phyloP scores from a whole-genome alignment of 73 alveolate species.

The Halteria grandinella region DNA sequence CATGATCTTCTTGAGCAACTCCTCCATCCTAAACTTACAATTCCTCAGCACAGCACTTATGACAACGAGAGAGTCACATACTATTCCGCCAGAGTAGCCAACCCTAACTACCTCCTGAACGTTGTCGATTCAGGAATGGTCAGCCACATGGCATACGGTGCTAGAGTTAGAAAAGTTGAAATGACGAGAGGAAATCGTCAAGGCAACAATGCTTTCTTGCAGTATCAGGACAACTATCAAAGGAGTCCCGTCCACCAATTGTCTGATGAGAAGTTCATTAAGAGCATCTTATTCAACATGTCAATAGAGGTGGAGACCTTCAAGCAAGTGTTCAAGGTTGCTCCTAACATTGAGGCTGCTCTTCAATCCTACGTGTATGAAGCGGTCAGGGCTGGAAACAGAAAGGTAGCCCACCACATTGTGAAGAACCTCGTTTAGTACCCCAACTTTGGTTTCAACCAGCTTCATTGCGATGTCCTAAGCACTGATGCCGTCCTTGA shows the following conservation, averaged over 20 bases:
- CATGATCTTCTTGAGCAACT: conserved; percentile 77
- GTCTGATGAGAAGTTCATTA: conserved; percentile 48
- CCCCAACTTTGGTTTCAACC: conserved; percentile 91
- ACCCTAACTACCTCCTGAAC: conserved; percentile 72
- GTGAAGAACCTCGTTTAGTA: conserved; percentile 72
- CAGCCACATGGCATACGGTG: conserved; percentile 87
- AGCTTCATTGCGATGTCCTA: conserved; percentile 90
- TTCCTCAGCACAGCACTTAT: conserved; percentile 54
- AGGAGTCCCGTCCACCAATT: conserved; percentile 19
- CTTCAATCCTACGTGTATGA: conserved; percentile 66
- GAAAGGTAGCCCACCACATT: conserved; percentile 79
- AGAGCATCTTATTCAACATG: conserved; percentile 58
- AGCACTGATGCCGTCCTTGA: conserved; percentile 65
- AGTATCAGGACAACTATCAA: conserved; percentile 64
- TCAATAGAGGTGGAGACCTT: conserved; percentile 69
- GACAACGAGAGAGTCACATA: conserved; percentile 56
- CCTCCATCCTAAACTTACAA: conserved; percentile 59
- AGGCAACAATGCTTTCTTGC: conserved; percentile 98
- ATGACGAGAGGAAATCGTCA: conserved; percentile 94
- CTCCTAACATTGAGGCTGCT: conserved; percentile 58
- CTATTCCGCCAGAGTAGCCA: conserved; percentile 47
- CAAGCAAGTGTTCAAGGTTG: conserved; percentile 74
- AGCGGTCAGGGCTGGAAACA: conserved; percentile 90
- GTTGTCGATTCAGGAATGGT: conserved; percentile 88
- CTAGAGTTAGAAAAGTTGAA: conserved; percentile 86